Evolutionary conservation across 495 filamentous ascomycete genomes (phyloP).

Genomic region (Daldinia decipiens): DNA sequence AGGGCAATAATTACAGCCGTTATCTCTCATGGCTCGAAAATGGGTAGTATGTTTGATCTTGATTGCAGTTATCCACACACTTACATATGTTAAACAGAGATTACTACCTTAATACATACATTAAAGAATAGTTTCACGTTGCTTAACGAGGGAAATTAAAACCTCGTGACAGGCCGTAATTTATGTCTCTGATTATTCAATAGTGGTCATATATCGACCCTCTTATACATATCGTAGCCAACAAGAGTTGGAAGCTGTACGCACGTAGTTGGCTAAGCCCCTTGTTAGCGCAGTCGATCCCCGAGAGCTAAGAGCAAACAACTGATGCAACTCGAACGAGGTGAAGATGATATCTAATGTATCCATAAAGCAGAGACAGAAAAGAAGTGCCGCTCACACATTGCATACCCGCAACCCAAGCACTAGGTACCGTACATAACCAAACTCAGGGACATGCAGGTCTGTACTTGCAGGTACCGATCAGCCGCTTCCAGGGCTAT

Average conservation of each 20-base stretch:
- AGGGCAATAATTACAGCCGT: constrained; percentile 6
- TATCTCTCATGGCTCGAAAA: neutral
- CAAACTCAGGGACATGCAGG: constrained; percentile 35
- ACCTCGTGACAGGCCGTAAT: neutral
- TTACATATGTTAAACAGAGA: neutral
- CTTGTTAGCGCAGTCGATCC: constrained; percentile 21
- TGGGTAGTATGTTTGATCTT: neutral
- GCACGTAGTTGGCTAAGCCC: constrained; percentile 9
- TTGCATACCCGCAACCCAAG: constrained; percentile 44
- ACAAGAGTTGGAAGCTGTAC: neutral
- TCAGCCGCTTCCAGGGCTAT: constrained; percentile 33
- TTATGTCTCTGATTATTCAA: neutral
- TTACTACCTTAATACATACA: neutral
- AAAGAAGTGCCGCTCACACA: constrained; percentile 37
- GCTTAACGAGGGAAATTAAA: neutral
- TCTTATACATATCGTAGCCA: constrained; percentile 1
- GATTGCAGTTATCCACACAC: neutral
- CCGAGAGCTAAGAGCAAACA: constrained; percentile 33
- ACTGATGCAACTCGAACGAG: constrained; percentile 14
- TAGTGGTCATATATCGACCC: neutral
- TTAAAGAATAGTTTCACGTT: neutral
- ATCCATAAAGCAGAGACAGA: constrained; percentile 23
- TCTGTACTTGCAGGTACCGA: constrained; percentile 39
- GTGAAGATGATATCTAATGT: constrained; percentile 1
- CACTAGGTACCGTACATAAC: constrained; percentile 37